phyloP scores from a whole-genome alignment of 2,329 filamentous ascomycete species.

The Botrytis tulipae region DNA sequence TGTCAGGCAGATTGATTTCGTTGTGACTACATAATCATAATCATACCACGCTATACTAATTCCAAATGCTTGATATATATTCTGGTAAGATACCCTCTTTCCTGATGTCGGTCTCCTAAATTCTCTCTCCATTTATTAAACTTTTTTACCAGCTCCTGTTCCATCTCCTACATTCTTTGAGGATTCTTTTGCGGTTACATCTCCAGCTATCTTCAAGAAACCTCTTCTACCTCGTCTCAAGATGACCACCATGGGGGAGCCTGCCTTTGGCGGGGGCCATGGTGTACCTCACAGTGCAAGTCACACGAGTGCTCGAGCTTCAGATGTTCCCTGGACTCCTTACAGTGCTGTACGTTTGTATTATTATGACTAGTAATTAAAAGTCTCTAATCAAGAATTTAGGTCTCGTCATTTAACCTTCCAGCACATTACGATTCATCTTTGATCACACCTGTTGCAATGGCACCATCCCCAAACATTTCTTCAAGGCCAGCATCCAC shows the following conservation, averaged over 20 bases:
- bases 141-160: not conserved
- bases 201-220: slow-evolving; percentile 18
- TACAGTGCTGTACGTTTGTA: slow-evolving; percentile 34
- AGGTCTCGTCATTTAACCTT: slow-evolving; percentile 38
- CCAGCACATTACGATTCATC: slow-evolving; percentile 33
- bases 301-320: slow-evolving; percentile 5
- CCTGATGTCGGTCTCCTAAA: not conserved
- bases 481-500: slow-evolving; percentile 23
- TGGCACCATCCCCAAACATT: slow-evolving; percentile 29
- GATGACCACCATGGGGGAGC: slow-evolving; percentile 19
- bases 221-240: slow-evolving; percentile 7
- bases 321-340: slow-evolving; percentile 27
- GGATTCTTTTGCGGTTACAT: slow-evolving; percentile 8
- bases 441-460: slow-evolving; percentile 34
- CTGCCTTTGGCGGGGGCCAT: slow-evolving; percentile 16
- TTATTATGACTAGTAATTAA: not conserved
- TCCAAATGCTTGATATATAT: slow-evolving; percentile 15
- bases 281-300: slow-evolving; percentile 10
- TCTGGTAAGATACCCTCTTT: slow-evolving; percentile 4
- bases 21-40: slow-evolving; percentile 25
- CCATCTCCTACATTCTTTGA: slow-evolving; percentile 3
- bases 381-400: slow-evolving; percentile 22
- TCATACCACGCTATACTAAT: slow-evolving; percentile 23
- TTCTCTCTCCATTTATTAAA: slow-evolving; percentile 1
- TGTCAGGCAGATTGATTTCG: slow-evolving; percentile 21